phyloP scores from a whole-genome alignment of 208 protist species.

The Acanthamoeba lenticulata region DNA sequence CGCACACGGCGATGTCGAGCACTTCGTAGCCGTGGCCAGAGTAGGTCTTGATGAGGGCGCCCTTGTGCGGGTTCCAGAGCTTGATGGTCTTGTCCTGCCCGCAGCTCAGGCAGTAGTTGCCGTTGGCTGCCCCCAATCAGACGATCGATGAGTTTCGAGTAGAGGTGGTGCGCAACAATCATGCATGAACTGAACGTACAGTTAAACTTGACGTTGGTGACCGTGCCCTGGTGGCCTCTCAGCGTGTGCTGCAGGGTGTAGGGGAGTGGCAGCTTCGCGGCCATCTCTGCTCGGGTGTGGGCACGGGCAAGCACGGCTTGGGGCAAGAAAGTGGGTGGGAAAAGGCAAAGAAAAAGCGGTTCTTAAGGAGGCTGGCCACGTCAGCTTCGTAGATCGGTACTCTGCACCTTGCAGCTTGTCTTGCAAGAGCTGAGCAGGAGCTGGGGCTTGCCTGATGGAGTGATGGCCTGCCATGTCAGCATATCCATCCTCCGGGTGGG shows the following conservation, averaged over 20 bases:
- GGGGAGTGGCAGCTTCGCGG: neutral
- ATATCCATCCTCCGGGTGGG: no score
- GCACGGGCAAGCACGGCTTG: no score
- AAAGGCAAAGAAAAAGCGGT: no score
- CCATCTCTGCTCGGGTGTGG: no score
- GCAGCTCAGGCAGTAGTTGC: slow-evolving; percentile 63
- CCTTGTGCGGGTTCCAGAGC: slow-evolving; percentile 77
- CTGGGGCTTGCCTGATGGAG: no score
- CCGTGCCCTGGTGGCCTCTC: neutral
- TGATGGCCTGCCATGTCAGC: no score
- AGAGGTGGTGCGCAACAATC: neutral
- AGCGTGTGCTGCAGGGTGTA: neutral
- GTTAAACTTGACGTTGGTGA: neutral
- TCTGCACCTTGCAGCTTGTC: no score
- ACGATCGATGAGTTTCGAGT: neutral
- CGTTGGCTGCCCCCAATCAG: neutral
- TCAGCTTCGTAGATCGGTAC: no score
- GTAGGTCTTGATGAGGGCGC: slow-evolving; percentile 73
- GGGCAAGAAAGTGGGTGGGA: no score
- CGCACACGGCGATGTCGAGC: slow-evolving; percentile 71
- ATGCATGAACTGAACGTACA: neutral
- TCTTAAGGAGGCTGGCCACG: no score
- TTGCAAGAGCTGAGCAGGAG: no score
- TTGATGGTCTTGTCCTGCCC: slow-evolving; percentile 62
- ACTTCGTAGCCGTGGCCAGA: slow-evolving; percentile 75